A percentile compares a stretch with the other conserved stretches of the same genome.
These are phyloP conservation scores for Cynara cardunculus DNA, from an alignment of 129 eudicot species.

Conservation along the genomic window DNA sequence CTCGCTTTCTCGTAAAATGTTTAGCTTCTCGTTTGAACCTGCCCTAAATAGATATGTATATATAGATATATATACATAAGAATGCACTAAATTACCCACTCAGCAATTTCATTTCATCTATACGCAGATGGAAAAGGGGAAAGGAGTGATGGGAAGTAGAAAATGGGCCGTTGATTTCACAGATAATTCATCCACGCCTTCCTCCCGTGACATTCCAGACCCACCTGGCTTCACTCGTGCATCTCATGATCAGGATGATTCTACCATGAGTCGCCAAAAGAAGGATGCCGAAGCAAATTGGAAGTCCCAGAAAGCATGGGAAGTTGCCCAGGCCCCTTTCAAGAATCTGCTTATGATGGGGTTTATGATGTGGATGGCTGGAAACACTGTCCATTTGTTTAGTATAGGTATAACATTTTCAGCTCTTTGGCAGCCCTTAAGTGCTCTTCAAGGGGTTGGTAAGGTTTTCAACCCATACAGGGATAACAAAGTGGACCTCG, in stretches of 20 bases:
- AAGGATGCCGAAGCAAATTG: conserved; percentile 87
- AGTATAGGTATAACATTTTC: conserved; percentile 95
- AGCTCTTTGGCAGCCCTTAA: conserved; percentile 90
- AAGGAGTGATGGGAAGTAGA: conserved; percentile 65
- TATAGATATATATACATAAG: not conserved
- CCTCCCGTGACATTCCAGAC: conserved; percentile 81
- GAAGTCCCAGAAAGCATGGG: conserved; percentile 98
- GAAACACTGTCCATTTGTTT: conserved; percentile 91
- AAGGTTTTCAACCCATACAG: conserved; percentile 90
- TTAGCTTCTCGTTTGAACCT: no score
- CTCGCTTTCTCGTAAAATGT: no score
- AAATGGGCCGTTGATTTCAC: conserved; percentile 97
- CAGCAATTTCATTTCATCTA: not conserved
- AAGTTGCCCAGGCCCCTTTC: conserved; percentile 85
- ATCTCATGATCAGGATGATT: conserved; percentile 83
- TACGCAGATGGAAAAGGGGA: conserved; percentile 73
- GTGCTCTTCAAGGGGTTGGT: conserved; percentile 90
- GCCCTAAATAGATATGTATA: no score
- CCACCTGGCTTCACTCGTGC: conserved; percentile 90
- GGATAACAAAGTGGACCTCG: conserved; percentile 81
- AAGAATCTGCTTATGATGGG: conserved; percentile 90
- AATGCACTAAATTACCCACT: not conserved
- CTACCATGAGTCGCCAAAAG: conserved; percentile 69
- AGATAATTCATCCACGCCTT: conserved; percentile 64
- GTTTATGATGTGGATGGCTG: conserved; percentile 99